Base-by-base conservation (phyloP, 2,329 filamentous ascomycete genomes). In the Trichophyton rubrum region DNA sequence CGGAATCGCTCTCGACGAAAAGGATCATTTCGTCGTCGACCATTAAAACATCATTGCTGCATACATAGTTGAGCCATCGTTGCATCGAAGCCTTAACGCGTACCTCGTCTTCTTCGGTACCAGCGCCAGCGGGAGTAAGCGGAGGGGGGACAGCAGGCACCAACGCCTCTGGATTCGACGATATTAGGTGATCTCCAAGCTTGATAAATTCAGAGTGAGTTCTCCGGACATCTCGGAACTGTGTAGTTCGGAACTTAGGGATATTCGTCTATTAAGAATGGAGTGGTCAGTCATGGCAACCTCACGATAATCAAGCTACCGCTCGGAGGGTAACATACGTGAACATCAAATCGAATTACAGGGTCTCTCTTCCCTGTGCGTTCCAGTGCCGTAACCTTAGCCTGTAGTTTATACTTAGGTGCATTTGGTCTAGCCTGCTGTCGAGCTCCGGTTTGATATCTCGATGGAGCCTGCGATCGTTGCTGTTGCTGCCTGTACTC, bases 1-100 rank as follows among this genome's bases (percentile, higher is more conserved):
- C 93, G 73, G 96, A 97, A 73, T 99, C 93, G 71, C 90, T 96
- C 75, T 99, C 93, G n/a, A 99, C 90, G 68, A 99, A 99, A 62
- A 97, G 85, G 3, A 96, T 85, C 85, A 97, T 92, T 75, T 99
- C 93, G 64, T 97, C 92, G 71, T 99, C 93, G 64, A 88, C 85
- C 79, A 96, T 95, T 6, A 99, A 82, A 0, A 95, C 85, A 40
- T 97, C 91, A 67, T 93, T 97, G 68, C 83, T 84, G 76, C 93
- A 95, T 20, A 99, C 87, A 62, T 89, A 88, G 73, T 95, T 96
- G 68, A 99, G 81, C 93, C 93, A 99, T 71, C 90, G 82, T 75
- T 99, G 93, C 78, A 99, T 83, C 7, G 89, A 82, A 1, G 85
- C 84, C 75, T 97, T 97, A 64, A 97, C 88, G 13, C 93, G 84